A percentile compares a stretch with the other conserved stretches of the same genome.
Evolutionary conservation across 768 basidiomycete species (phyloP).

Genomic region (Kwoniella heveanensis): DNA sequence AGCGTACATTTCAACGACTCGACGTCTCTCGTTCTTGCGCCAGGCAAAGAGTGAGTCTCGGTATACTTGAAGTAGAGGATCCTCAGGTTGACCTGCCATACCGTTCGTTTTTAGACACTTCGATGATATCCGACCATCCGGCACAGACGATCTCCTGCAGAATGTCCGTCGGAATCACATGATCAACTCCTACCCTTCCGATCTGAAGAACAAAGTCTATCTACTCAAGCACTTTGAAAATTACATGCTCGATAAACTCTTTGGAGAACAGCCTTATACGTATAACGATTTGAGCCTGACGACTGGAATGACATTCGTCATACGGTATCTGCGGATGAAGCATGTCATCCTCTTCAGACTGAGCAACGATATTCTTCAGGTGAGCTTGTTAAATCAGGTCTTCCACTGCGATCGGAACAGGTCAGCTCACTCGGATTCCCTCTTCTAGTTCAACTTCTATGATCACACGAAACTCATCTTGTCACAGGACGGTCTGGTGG

Average conservation of each 20-base stretch:
- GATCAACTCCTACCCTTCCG: constrained; percentile 68
- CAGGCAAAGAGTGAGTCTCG: constrained; percentile 75
- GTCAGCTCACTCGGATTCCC: constrained; percentile 4
- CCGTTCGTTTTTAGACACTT: constrained; percentile 68
- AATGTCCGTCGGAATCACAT: constrained; percentile 54
- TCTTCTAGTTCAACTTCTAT: constrained; percentile 88
- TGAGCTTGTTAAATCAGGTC: constrained; percentile 54
- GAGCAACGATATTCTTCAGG: constrained; percentile 94
- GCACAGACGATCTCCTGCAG: constrained; percentile 22
- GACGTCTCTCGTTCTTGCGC: constrained; percentile 77
- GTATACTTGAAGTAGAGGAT: too few relatives aligned
- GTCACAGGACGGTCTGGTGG: constrained; percentile 71
- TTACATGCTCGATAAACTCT: constrained; percentile 89
- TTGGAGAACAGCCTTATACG: constrained; percentile 80
- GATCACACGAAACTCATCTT: constrained; percentile 95
- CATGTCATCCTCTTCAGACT: constrained; percentile 95
- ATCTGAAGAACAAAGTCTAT: constrained; percentile 87
- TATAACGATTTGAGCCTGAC: constrained; percentile 69
- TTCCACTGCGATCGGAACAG: background rate
- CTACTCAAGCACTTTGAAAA: constrained; percentile 89
- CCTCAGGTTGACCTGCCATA: background rate
- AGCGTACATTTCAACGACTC: constrained; percentile 97
- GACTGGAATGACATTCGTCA: constrained; percentile 91
- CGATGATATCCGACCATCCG: constrained; percentile 73
- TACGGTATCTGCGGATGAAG: constrained; percentile 94